These are phyloP conservation scores for Penicillium tannophilum DNA, from an alignment of 495 filamentous ascomycete genomes.

Conservation along the genomic window DNA sequence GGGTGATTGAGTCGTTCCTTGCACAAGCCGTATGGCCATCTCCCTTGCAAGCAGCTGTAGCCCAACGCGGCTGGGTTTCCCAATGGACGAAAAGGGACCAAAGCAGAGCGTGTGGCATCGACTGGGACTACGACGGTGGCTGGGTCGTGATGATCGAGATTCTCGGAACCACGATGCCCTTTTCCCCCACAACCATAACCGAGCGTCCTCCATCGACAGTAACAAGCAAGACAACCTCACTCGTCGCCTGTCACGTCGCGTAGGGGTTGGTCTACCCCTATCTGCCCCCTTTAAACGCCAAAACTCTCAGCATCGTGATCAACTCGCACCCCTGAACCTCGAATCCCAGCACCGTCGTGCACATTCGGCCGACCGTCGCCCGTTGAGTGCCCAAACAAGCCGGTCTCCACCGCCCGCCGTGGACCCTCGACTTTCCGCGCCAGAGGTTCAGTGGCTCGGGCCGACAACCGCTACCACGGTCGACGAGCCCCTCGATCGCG, in stretches of 20 bases:
- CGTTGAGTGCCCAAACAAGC: constrained; percentile 48
- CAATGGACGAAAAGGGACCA: constrained; percentile 37
- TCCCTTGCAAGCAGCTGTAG: constrained; percentile 46
- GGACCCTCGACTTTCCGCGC: constrained; percentile 48
- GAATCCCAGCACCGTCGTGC: constrained; percentile 65
- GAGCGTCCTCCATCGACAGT: constrained; percentile 25
- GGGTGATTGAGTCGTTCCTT: constrained; percentile 39
- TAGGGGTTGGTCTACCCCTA: constrained; percentile 78
- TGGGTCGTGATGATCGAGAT: constrained; percentile 51
- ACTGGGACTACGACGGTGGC: constrained; percentile 47
- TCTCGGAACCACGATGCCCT: constrained; percentile 25
- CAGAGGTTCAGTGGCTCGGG: constrained; percentile 50
- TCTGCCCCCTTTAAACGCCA: constrained; percentile 77
- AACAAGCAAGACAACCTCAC: constrained; percentile 48
- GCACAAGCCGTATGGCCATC: constrained; percentile 45
- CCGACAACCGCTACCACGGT: constrained; percentile 39
- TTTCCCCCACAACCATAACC: constrained; percentile 20
- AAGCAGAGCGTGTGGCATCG: constrained; percentile 57
- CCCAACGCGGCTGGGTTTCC: constrained; percentile 40
- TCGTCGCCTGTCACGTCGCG: constrained; percentile 65
- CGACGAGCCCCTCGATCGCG: constrained; percentile 24
- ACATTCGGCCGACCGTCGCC: constrained; percentile 68
- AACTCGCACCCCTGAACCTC: constrained; percentile 63
- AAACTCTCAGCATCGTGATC: constrained; percentile 75
- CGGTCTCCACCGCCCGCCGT: constrained; percentile 45